Evolutionary conservation across 768 basidiomycete genomes (phyloP), one percentile per base, ranked within the genome.

Genomic region (Auriscalpium microsporum): DNA sequence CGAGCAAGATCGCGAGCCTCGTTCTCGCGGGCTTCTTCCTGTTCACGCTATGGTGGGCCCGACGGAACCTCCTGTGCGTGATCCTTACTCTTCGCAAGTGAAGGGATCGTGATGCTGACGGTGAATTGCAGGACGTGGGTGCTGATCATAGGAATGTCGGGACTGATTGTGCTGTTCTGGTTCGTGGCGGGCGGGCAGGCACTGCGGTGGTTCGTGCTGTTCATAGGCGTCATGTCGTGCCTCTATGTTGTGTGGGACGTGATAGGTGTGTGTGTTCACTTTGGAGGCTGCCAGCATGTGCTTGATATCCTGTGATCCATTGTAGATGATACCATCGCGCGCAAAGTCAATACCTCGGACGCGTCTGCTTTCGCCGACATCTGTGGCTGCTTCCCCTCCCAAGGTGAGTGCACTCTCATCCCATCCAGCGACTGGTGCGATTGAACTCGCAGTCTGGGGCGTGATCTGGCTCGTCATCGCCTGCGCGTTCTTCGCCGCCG

Each of bases 171-270:
- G 11, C 61, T 90, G 1, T 92, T 89, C 67, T 93, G 91, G 89
- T 90, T 94, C 66, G 82, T 90, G 14, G 83, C 65, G 0, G 84
- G 80, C 5, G 83, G 87, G 6, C 74, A 83, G 9, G 90, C 89
- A 0, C 75, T 95, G 44, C 75, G 93, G 50, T 95, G 80, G 64
- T 72, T 92, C 45, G 90, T 92, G 10, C 68, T 93, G 23, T 93
- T 93, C 67, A 81, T 93, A 36, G 90, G 90, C 16, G 81, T 82
- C 58, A 93, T 93, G 90, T 89, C 86, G 8, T 89, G 87, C 68
- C 73, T 93, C 73, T 93, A 93, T 62, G 85, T 82, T 50, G 75
- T 91, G 1, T 94, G 90, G 87, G 93, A 95, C 62, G 86, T 95
- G 50, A 76, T 91, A 36, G 87, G 90, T 83, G 53, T 56, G 77